Percentiles rank a stretch among this genome's conserved stretches.
Conservation (phyloP, 805 yeast species). For the Saccharomycopsis malanga region DNA sequence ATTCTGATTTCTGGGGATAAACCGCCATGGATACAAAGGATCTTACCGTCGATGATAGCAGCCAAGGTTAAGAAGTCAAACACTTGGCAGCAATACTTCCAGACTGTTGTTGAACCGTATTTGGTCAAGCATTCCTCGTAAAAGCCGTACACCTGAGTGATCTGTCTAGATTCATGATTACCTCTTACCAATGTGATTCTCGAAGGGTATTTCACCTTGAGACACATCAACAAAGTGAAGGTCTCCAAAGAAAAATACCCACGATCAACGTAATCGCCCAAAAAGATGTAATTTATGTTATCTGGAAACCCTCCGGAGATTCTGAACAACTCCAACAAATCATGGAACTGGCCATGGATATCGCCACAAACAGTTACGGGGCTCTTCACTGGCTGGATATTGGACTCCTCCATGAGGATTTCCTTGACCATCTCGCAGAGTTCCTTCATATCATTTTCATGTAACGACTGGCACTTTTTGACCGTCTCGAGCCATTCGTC, state of each 20-base stretch:
- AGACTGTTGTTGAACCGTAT: slow-evolving; percentile 89
- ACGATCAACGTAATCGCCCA: slow-evolving; percentile 96
- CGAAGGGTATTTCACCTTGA: slow-evolving; percentile 81
- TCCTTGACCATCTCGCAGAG: slow-evolving; percentile 94
- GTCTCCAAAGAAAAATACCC: slow-evolving; percentile 96
- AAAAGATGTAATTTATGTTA: slow-evolving; percentile 71
- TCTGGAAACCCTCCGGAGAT: slow-evolving; percentile 90
- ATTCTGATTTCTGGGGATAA: slow-evolving; percentile 94
- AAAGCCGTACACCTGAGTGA: slow-evolving; percentile 97
- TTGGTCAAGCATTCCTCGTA: slow-evolving; percentile 92
- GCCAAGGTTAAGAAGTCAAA: slow-evolving; percentile 91
- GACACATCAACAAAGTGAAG: slow-evolving; percentile 85
- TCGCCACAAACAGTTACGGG: slow-evolving; percentile 97
- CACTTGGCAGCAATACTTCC: slow-evolving; percentile 96
- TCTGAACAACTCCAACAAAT: slow-evolving; percentile 79
- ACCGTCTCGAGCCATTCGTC: slow-evolving; percentile 95
- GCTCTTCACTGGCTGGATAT: slow-evolving; percentile 86
- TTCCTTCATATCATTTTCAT: slow-evolving; percentile 93
- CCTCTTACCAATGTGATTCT: slow-evolving; percentile 90
- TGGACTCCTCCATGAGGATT: slow-evolving; percentile 89
- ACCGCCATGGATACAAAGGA: slow-evolving; percentile 96
- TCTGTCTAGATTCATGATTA: slow-evolving; percentile 95
- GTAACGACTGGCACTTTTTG: slow-evolving; percentile 78
- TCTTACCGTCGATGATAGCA: slow-evolving; percentile 91
- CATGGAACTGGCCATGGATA: slow-evolving; percentile 97